A percentile compares a stretch with the other conserved stretches of the same genome.
Evolutionary conservation across 192 early-diverging fungal genomes (phyloP).

Genomic region (Gonapodya sp.): DNA sequence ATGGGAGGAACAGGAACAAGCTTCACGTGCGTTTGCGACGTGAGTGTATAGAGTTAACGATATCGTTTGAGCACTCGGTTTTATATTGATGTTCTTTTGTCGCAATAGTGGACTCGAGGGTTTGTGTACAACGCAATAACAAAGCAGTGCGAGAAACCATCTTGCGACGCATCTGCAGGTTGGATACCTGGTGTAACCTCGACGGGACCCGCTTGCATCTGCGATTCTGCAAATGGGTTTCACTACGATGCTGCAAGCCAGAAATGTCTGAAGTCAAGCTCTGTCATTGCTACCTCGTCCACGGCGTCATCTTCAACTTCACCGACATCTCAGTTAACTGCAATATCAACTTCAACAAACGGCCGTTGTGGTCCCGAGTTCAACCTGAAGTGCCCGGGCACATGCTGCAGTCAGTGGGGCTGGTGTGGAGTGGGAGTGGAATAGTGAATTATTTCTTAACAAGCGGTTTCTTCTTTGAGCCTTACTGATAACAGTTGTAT

Average conservation of each 20-base stretch:
- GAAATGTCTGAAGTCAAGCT: background rate
- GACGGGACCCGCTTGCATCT: background rate
- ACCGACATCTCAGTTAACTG: background rate
- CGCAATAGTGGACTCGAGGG: background rate
- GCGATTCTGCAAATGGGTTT: background rate
- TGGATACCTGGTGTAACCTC: background rate
- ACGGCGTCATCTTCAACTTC: background rate
- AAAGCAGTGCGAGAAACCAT: background rate
- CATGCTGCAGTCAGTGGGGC: background rate
- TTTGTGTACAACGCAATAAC: background rate
- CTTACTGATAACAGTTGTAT: background rate
- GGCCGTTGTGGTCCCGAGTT: background rate
- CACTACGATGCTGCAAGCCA: background rate
- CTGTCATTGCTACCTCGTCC: background rate
- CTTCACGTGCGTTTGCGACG: background rate
- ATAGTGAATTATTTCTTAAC: background rate
- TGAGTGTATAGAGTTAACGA: background rate
- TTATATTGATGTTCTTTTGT: background rate
- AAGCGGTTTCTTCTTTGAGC: background rate
- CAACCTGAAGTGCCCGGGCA: background rate
- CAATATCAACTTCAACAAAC: background rate
- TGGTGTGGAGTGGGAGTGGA: background rate
- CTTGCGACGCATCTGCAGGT: background rate
- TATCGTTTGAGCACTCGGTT: background rate
- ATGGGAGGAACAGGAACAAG: background rate